Conservation (phyloP, 139 green algal genomes). For the Microglena sp. region DNA sequence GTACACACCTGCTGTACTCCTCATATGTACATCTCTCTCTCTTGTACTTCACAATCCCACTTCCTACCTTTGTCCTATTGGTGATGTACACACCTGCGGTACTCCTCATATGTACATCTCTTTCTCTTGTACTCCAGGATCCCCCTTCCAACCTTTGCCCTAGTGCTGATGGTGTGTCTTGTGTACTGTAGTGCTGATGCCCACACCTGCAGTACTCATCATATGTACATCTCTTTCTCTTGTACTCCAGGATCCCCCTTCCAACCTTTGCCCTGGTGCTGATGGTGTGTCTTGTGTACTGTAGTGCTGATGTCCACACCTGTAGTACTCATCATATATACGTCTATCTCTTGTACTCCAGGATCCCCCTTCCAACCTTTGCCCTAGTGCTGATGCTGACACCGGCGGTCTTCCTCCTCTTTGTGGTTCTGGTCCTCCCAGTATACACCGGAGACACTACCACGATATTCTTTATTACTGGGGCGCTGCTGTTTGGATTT, state of each 20-base stretch:
- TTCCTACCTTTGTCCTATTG: background rate
- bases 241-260: conserved; percentile 70
- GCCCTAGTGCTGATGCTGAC: background rate
- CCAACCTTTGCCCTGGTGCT: conserved; percentile 54
- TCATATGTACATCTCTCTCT: background rate
- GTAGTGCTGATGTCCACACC: conserved; percentile 67
- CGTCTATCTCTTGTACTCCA: background rate
- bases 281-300: too few species aligned
- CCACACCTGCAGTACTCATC: conserved; percentile 51
- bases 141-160: background rate
- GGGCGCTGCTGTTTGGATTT: conserved; percentile 36
- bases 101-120: too few species aligned
- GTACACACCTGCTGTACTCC: background rate
- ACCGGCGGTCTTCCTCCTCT: background rate
- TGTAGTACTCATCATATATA: conserved; percentile 46
- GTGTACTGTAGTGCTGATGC: too few species aligned
- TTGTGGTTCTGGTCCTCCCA: conserved; percentile 45
- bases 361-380: background rate
- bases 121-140: background rate
- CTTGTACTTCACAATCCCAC: background rate
- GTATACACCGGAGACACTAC: conserved; percentile 22
- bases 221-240: conserved; percentile 3
- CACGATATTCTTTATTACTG: conserved; percentile 39
- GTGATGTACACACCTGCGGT: background rate
- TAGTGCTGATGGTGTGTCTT: conserved; percentile 57